Conservation (phyloP, 768 basidiomycete genomes). For the Suillus subalutaceus region DNA sequence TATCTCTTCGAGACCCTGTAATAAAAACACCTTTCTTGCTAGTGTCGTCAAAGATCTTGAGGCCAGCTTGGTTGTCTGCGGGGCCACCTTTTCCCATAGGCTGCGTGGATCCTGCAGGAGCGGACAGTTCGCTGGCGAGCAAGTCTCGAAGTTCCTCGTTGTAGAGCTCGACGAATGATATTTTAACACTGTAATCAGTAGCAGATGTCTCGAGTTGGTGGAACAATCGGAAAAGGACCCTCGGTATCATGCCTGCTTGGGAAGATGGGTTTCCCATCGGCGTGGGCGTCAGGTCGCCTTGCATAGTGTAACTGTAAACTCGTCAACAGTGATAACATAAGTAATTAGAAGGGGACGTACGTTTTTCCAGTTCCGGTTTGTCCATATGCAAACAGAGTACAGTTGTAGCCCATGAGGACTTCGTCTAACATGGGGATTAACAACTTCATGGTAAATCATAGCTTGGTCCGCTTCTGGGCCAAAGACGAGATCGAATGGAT, state of each 20-base stretch:
- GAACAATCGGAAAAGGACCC: constrained; percentile 90
- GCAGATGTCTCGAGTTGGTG: constrained; percentile 77
- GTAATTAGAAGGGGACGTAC: constrained; percentile 50
- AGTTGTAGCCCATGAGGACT: constrained; percentile 95
- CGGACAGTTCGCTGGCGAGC: constrained; percentile 74
- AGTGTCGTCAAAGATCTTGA: constrained; percentile 94
- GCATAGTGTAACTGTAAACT: constrained; percentile 86
- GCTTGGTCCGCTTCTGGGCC: constrained; percentile 97
- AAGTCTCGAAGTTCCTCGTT: constrained; percentile 98
- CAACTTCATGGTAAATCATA: constrained; percentile 92
- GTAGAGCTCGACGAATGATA: constrained; percentile 94
- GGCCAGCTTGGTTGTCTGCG: constrained; percentile 56
- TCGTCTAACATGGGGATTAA: constrained; percentile 91
- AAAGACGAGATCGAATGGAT: constrained; percentile 94
- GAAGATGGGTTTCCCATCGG: constrained; percentile 86
- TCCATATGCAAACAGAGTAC: constrained; percentile 96
- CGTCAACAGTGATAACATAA: constrained; percentile 17
- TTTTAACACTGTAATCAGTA: constrained; percentile 88
- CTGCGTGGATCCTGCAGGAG: constrained; percentile 67
- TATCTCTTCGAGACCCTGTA: constrained; percentile 91
- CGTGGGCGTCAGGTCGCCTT: constrained; percentile 85
- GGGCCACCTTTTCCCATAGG: constrained; percentile 70
- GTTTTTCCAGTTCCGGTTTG: constrained; percentile 99
- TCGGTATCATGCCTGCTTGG: constrained; percentile 94
- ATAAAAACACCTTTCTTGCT: constrained; percentile 90